Evolutionary conservation across 2,329 filamentous ascomycete genomes (phyloP).

Genomic region (Emmonsiellopsis sp.): DNA sequence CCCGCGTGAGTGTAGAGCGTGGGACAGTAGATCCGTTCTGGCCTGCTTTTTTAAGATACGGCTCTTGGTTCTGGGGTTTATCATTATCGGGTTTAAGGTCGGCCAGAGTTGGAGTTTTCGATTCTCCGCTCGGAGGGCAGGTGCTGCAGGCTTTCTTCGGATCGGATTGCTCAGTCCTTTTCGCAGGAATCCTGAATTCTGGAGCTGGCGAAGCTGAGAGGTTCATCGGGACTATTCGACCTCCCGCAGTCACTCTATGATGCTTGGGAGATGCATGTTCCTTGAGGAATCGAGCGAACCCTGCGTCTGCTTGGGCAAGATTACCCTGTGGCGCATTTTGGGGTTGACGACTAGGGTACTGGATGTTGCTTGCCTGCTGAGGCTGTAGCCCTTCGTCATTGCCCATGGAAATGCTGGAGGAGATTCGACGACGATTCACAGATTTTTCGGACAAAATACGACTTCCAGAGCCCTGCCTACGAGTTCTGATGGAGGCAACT

Average conservation of each 20-base stretch:
- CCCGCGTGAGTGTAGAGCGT: not conserved
- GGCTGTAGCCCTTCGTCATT: slow-evolving; percentile 12
- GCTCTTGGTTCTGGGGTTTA: not conserved
- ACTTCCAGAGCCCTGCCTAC: slow-evolving; percentile 4
- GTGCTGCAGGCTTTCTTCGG: not conserved
- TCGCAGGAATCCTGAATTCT: slow-evolving; percentile 23
- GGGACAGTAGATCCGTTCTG: not conserved
- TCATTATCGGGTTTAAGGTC: not conserved
- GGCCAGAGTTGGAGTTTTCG: not conserved
- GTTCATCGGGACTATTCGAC: slow-evolving; percentile 39
- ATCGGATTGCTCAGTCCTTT: slow-evolving; percentile 8
- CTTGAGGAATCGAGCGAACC: slow-evolving; percentile 38
- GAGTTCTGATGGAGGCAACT: not conserved
- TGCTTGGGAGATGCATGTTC: slow-evolving; percentile 40
- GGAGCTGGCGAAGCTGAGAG: slow-evolving; percentile 23
- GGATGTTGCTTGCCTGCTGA: slow-evolving; percentile 11
- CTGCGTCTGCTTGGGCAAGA: slow-evolving; percentile 27
- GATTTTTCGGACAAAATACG: slow-evolving; percentile 19
- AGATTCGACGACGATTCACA: slow-evolving; percentile 16
- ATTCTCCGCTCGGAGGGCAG: not conserved
- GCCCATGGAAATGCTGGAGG: slow-evolving; percentile 14
- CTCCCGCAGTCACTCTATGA: slow-evolving; percentile 40
- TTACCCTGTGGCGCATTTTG: slow-evolving; percentile 23
- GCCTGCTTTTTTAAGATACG: not conserved
- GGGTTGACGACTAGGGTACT: slow-evolving; percentile 22